Percentiles rank a stretch among this genome's conserved stretches.
phyloP scores from a whole-genome alignment of 768 basidiomycete genomes.

The Rhizopogon salebrosus region DNA sequence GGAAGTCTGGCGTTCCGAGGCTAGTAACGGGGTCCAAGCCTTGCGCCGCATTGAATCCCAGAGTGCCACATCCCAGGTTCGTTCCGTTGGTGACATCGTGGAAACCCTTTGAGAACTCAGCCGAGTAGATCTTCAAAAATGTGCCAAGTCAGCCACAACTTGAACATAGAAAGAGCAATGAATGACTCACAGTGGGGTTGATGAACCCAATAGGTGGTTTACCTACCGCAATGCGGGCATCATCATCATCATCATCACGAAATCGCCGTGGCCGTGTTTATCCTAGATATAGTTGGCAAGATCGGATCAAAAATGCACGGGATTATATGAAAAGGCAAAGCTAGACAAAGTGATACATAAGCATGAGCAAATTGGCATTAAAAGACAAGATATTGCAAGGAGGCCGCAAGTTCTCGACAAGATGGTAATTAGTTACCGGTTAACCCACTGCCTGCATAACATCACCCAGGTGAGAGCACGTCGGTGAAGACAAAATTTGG shows the following conservation, averaged over 20 bases:
- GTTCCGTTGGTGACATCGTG: slow-evolving; percentile 46
- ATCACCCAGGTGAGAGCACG: too few relatives aligned
- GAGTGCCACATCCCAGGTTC: slow-evolving; percentile 42
- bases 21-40: slow-evolving; percentile 42
- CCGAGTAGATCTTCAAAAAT: slow-evolving; percentile 35
- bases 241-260: slow-evolving; percentile 60
- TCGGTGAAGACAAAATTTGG: too few relatives aligned
- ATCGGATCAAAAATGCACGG: too few relatives aligned
- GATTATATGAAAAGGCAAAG: too few relatives aligned
- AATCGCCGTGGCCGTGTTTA: too few relatives aligned
- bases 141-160: slow-evolving; percentile 5
- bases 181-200: slow-evolving; percentile 39
- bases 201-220: slow-evolving; percentile 54
- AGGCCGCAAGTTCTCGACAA: too few relatives aligned
- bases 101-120: slow-evolving; percentile 36
- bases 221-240: slow-evolving; percentile 44
- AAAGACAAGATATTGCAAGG: too few relatives aligned
- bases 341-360: too few relatives aligned
- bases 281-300: too few relatives aligned
- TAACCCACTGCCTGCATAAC: too few relatives aligned
- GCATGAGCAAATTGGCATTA: too few relatives aligned
- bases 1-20: slow-evolving; percentile 42
- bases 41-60: slow-evolving; percentile 23
- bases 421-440: too few relatives aligned
- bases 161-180: neutral